phyloP scores from a whole-genome alignment of 495 filamentous ascomycete species.

The Poronia punctata region DNA sequence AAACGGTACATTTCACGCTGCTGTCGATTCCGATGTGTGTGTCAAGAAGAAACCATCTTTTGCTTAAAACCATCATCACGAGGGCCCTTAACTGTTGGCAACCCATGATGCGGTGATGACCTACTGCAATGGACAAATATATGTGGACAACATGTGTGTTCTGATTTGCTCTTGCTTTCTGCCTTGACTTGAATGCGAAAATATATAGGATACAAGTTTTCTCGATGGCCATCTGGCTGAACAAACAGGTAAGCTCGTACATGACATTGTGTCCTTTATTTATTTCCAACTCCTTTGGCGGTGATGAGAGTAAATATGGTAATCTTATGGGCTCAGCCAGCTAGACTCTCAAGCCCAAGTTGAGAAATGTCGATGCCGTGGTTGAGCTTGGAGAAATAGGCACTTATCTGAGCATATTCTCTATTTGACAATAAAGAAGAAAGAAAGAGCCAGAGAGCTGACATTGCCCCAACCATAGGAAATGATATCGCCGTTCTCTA shows the following conservation, averaged over 20 bases:
- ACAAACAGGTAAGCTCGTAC: too few species aligned
- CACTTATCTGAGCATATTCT: constrained; percentile 8
- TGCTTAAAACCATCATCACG: constrained; percentile 99
- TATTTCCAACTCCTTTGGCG: neutral
- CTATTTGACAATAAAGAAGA: too few species aligned
- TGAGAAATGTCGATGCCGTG: constrained; percentile 2
- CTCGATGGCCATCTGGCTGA: too few species aligned
- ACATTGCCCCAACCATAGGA: too few species aligned
- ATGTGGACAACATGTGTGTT: neutral
- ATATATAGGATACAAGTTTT: too few species aligned
- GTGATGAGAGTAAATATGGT: constrained; percentile 10
- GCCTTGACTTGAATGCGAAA: too few species aligned
- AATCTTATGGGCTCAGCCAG: constrained; percentile 11
- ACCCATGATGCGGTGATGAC: constrained; percentile 98
- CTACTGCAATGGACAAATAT: constrained; percentile 57
- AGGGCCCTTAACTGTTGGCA: constrained; percentile 72
- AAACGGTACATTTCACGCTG: constrained; percentile 45
- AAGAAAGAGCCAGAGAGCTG: neutral
- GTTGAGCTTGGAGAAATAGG: constrained; percentile 10
- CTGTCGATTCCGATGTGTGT: constrained; percentile 83
- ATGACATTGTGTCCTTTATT: constrained; percentile 2
- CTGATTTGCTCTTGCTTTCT: too few species aligned
- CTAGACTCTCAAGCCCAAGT: neutral
- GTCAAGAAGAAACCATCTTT: constrained; percentile 73
- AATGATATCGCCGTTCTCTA: too few species aligned